phyloP scores from a whole-genome alignment of 768 basidiomycete genomes.

The Trametes punicea region DNA sequence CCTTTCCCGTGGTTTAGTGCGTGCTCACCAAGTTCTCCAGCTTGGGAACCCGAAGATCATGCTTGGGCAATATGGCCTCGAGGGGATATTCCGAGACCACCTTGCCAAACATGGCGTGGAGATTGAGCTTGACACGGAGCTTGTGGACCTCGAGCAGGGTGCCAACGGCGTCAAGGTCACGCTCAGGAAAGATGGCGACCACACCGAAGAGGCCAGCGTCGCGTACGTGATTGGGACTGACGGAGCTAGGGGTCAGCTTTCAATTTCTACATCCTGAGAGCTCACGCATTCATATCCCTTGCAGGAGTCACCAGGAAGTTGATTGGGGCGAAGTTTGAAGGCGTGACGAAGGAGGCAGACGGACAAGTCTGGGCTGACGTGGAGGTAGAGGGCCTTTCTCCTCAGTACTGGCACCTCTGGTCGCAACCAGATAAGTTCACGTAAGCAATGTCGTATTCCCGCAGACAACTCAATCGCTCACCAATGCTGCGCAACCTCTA shows the following conservation, averaged over 20 bases:
- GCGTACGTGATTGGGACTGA: conserved; percentile 42
- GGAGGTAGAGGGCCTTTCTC: conserved; percentile 31
- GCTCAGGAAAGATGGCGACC: conserved; percentile 25
- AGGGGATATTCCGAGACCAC: conserved; percentile 32
- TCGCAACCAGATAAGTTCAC: conserved; percentile 11
- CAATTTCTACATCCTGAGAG: neutral
- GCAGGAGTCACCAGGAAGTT: conserved; percentile 37
- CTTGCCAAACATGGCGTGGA: conserved; percentile 25
- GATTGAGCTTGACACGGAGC: conserved; percentile 37
- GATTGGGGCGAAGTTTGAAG: conserved; percentile 41
- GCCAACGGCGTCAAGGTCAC: conserved; percentile 31
- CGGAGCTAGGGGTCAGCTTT: conserved; percentile 33
- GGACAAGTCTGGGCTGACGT: conserved; percentile 36
- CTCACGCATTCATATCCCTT: neutral
- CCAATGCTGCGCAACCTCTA: neutral
- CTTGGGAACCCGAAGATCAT: neutral
- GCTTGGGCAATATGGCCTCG: conserved; percentile 23
- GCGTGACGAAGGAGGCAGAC: conserved; percentile 34
- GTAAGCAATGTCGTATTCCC: neutral
- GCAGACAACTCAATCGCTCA: neutral
- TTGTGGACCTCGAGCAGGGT: conserved; percentile 34
- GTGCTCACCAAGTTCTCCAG: neutral
- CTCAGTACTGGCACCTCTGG: conserved; percentile 18
- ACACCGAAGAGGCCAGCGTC: conserved; percentile 23
- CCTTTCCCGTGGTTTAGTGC: neutral